Base-by-base conservation (phyloP, 306 rosid species). In the Luffa acutangula region DNA sequence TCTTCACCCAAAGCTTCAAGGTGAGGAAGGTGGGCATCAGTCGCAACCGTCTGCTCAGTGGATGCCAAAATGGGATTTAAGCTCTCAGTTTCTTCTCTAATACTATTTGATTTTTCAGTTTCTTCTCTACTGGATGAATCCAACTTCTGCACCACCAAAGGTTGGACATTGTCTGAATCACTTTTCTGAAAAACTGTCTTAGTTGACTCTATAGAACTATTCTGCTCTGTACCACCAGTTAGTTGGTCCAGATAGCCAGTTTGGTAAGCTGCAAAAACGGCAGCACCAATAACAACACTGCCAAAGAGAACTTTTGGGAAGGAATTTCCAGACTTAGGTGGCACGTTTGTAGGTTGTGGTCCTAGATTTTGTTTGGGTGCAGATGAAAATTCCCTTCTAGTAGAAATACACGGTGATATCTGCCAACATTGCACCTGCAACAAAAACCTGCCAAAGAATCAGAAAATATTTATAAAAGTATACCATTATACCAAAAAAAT, bases 211-310 rank as follows among this genome's bases (percentile, higher is more conserved):
- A 81, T 60, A 49, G 85, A 82, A 85, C 80, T 81, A 57, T 70
- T 85, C 52, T 76, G 84, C 67, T 86, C 91, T 65, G 82, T 85
- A 80, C 59, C 4, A 64, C 90, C 84, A 46, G 89, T 69, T 84
- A 88, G 81, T 70, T 85, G 84, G 79, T 90, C 91, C 53, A 93
- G 76, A 84, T 80, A 89, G 67, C 98, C 97, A 46, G 89, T 80
- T 76, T 87, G 90, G 84, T 91, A 92, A 69, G 93, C 92, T 45
- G 89, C 89, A 45, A 88, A 59, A 84, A 90, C 83, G 57, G 92
- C 93, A 81, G 90, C 91, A 54, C 97, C 89, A 71, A 91, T 41
- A 83, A 85, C 91, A 65, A 85, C 89, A 82, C 91, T 65, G 83
- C 97, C 97, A 77, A 95, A 10, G 25, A 89, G 62, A 83, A 89